These are phyloP conservation scores for Aspergillus caelatus DNA, from an alignment of 2,329 filamentous ascomycete species.

Conservation along the genomic window DNA sequence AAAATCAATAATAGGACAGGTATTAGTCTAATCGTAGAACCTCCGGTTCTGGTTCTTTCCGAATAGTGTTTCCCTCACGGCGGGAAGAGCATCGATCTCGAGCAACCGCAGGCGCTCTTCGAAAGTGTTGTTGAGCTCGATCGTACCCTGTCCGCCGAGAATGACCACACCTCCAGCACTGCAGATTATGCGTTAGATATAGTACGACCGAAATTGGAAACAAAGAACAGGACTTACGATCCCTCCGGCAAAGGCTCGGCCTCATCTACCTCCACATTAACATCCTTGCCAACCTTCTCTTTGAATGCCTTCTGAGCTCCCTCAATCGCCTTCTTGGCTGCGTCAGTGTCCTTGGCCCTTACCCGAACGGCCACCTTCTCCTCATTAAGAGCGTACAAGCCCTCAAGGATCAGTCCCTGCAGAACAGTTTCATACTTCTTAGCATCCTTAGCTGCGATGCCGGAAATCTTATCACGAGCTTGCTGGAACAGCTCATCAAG, in stretches of 20 bases:
- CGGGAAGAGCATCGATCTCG: slow-evolving; percentile 80
- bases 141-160: slow-evolving; percentile 83
- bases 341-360: slow-evolving; percentile 75
- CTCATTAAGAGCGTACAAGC: slow-evolving; percentile 86
- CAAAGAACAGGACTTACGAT: slow-evolving; percentile 64
- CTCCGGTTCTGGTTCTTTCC: slow-evolving; percentile 94
- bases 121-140: slow-evolving; percentile 98
- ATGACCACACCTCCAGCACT: slow-evolving; percentile 85
- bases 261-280: slow-evolving; percentile 74
- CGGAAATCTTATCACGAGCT: slow-evolving; percentile 71
- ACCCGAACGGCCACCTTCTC: slow-evolving; percentile 72
- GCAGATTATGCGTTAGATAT: slow-evolving; percentile 14
- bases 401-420: slow-evolving; percentile 83
- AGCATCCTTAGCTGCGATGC: slow-evolving; percentile 56
- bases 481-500: slow-evolving; percentile 87
- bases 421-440: slow-evolving; percentile 74
- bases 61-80: slow-evolving; percentile 83
- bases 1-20: slow-evolving; percentile 14
- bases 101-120: slow-evolving; percentile 86
- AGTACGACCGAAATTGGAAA: slow-evolving; percentile 12
- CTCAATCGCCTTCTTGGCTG: slow-evolving; percentile 76
- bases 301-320: slow-evolving; percentile 82
- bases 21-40: slow-evolving; percentile 76
- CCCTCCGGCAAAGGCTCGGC: slow-evolving; percentile 76
- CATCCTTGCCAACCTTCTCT: slow-evolving; percentile 71